Evolutionary conservation across 1,284 basidiomycete genomes (phyloP), one percentile per base, ranked within the genome.

Genomic region (Cryptococcus maquisensis): DNA sequence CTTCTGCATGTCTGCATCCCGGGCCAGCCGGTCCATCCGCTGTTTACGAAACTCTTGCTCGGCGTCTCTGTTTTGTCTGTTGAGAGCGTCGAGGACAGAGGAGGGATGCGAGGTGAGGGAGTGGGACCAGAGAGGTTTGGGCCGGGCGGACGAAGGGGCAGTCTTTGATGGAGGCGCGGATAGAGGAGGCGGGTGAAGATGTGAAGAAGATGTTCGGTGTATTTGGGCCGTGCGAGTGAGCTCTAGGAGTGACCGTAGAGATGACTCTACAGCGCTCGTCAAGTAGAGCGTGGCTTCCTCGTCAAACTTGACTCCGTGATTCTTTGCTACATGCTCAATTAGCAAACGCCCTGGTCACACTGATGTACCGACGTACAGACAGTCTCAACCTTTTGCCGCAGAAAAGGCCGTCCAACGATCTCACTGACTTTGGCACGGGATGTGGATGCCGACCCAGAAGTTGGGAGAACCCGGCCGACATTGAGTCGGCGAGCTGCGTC

Each of bases 141-240:
- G 40, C 21, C 46, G 49, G 12, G 40, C 50, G 40, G 53, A 37
- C 16, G 54, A 24, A 23, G 52, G 28, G 28, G 28, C 28, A 20
- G 32, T 50, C 23, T 42, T 28, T 21, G 43, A 44, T 20, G 21
- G 16, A 16, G 15, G 18, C 16, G 9, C 8, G 24, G 21, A 21
- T 10, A 67, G 24, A 36, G 71, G 62, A 6, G 72, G 66, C 40
- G 63, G 49, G 36, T 65, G 66, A 12, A 66, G 55, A 48, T 75
- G 64, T 16, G 66, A 63, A n/a, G 73, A 66, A 26, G 57, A 56
- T 3, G 69, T 67, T 2, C 74, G 70, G 53, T 76, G 73, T 20
- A 56, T 54, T 49, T 73, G 72, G 2, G 72, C 73, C 8, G 63
- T 51, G 16, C 72, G 54, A 16, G 72, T 61, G 0, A 62, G 60